Conservation (phyloP, 805 yeast genomes). For the Sugiyamaella chiloensis region DNA sequence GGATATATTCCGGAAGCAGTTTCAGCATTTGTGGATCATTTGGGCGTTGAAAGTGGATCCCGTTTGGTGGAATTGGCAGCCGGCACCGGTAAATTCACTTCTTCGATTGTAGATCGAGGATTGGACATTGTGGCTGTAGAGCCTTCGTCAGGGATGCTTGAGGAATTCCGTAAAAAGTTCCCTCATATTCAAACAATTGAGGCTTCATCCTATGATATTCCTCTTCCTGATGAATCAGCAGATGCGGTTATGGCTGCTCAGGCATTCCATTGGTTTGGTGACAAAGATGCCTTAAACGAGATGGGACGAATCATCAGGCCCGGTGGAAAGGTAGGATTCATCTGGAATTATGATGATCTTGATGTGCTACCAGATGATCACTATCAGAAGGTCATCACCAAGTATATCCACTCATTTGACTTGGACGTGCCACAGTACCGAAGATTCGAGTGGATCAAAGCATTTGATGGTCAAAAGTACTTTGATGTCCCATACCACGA, state of each 20-base stretch:
- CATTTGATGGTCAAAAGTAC: conserved; percentile 32
- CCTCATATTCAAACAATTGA: conserved; percentile 40
- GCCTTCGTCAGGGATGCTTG: conserved; percentile 57
- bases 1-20: conserved; percentile 45
- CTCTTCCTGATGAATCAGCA: conserved; percentile 41
- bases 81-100: conserved; percentile 65
- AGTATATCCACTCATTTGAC: conserved; percentile 39
- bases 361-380: conserved; percentile 28
- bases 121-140: conserved; percentile 49
- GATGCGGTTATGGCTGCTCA: conserved; percentile 57
- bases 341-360: conserved; percentile 56
- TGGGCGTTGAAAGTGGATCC: conserved; percentile 36
- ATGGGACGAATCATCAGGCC: conserved; percentile 50
- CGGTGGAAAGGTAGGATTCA: conserved; percentile 48
- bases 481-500: conserved; percentile 40
- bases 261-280: conserved; percentile 69
- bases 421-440: conserved; percentile 55
- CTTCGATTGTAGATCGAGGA: conserved; percentile 40
- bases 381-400: conserved; percentile 41
- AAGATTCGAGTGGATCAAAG: conserved; percentile 44
- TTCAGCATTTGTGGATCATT: conserved; percentile 39
- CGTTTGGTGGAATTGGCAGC: conserved; percentile 50
- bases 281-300: conserved; percentile 46
- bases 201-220: conserved; percentile 49
- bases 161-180: conserved; percentile 43